These are phyloP conservation scores for Sporothrix variecibatus DNA, from an alignment of 2,329 filamentous ascomycete genomes.

Conservation along the genomic window DNA sequence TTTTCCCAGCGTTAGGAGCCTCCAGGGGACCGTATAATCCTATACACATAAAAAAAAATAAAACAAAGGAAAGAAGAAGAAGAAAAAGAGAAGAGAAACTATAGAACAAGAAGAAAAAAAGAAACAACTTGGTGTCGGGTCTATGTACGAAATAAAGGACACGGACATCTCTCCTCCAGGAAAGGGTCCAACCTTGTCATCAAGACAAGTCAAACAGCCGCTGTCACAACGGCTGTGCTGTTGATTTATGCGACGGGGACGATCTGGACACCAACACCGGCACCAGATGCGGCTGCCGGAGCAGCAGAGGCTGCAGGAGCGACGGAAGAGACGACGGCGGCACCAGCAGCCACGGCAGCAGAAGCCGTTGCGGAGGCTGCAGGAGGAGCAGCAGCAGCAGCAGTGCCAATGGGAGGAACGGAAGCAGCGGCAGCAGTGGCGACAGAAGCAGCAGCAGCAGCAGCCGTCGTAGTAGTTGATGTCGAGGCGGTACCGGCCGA, in stretches of 20 bases:
- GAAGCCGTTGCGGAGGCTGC: slow-evolving; percentile 4
- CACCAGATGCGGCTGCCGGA: not conserved
- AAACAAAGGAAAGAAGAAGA: not conserved
- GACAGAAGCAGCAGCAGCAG: not conserved
- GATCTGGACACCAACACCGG: slow-evolving; percentile 29
- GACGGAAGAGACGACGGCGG: not conserved
- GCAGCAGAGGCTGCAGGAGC: slow-evolving; percentile 9
- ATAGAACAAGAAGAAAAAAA: not conserved
- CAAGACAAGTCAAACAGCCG: slow-evolving; percentile 1
- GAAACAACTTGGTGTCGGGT: not conserved
- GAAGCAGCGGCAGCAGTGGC: not conserved
- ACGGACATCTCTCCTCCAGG: not conserved
- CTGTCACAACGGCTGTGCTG: not conserved
- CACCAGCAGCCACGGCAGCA: slow-evolving; percentile 9
- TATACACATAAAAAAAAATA: not conserved
- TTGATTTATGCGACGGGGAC: slow-evolving; percentile 17
- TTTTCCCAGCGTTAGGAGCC: slow-evolving; percentile 6
- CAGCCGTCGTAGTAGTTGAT: not conserved
- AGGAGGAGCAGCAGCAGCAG: not conserved
- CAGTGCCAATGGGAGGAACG: not conserved
- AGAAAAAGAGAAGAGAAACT: not conserved
- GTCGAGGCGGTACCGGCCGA: not conserved
- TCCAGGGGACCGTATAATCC: slow-evolving; percentile 9
- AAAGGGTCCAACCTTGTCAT: not conserved
- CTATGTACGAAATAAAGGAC: not conserved